A percentile compares a stretch with the other conserved stretches of the same genome.
phyloP scores from a whole-genome alignment of 2,329 filamentous ascomycete species.

The Ophiostoma sp. region DNA sequence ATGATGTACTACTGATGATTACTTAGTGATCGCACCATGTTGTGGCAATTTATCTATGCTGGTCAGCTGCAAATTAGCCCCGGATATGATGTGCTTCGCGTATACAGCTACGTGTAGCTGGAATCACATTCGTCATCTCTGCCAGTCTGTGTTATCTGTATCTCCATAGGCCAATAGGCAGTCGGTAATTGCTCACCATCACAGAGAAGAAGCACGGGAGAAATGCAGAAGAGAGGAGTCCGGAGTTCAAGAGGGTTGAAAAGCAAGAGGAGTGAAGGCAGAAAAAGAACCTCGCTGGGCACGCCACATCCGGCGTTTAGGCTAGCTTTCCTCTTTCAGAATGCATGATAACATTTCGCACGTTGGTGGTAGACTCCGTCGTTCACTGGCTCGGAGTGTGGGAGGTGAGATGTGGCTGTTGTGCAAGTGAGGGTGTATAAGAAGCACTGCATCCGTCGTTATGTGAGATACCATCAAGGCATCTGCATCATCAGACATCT shows the following conservation, averaged over 20 bases:
- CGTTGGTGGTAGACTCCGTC: background rate
- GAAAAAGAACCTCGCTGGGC: background rate
- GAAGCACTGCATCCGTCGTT: background rate
- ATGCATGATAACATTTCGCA: background rate
- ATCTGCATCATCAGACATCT: background rate
- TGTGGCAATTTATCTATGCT: no score
- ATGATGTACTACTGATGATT: no score
- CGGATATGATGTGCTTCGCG: background rate
- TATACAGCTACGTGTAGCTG: background rate
- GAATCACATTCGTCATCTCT: no score
- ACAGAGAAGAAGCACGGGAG: background rate
- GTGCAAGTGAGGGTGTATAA: background rate
- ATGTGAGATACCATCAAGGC: background rate
- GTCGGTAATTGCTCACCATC: background rate
- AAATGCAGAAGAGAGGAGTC: background rate
- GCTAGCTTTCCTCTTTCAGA: background rate
- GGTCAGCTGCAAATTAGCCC: background rate
- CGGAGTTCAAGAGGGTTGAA: no score
- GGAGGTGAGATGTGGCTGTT: background rate
- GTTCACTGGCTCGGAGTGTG: background rate
- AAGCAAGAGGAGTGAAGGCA: no score
- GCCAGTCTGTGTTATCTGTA: no score
- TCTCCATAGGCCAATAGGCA: background rate
- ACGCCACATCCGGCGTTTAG: no score
- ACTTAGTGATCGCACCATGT: no score